Percentiles rank a stretch among this genome's conserved stretches.
Evolutionary conservation across 2,329 filamentous ascomycete species (phyloP).

Genomic region (Trichophaea hybrida): DNA sequence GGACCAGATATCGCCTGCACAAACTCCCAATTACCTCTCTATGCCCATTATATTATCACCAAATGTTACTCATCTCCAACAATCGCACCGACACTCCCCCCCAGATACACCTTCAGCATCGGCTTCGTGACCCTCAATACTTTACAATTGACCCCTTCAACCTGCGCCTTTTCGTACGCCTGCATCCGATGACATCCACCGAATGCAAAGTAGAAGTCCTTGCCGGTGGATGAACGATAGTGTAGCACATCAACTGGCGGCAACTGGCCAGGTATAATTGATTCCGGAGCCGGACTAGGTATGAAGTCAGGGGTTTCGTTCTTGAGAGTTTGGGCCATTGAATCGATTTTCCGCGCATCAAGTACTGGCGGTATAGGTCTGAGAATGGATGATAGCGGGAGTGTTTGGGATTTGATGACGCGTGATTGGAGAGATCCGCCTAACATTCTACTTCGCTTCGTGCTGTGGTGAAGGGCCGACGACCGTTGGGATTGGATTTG

Average conservation of each 20-base stretch:
- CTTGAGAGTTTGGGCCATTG: conserved; percentile 18
- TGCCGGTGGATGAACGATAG: conserved; percentile 11
- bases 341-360: conserved; percentile 14
- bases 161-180: conserved; percentile 17
- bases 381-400: conserved; percentile 13
- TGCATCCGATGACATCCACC: conserved; percentile 20
- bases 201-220: conserved; percentile 22
- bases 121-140: conserved; percentile 20
- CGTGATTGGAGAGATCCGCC: conserved; percentile 18
- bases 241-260: conserved; percentile 20
- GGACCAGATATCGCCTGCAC: background rate
- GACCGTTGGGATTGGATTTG: background rate
- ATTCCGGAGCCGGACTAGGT: conserved; percentile 3
- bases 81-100: conserved; percentile 18
- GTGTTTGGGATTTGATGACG: conserved; percentile 2
- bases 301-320: background rate
- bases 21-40: background rate
- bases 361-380: conserved; percentile 21
- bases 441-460: conserved; percentile 6
- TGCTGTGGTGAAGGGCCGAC: background rate
- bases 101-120: conserved; percentile 21
- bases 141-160: conserved; percentile 16
- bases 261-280: conserved; percentile 7
- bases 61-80: background rate
- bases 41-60: background rate